phyloP scores from a whole-genome alignment of 176 grass and related monocot genomes.

The Hordeum marinum region DNA sequence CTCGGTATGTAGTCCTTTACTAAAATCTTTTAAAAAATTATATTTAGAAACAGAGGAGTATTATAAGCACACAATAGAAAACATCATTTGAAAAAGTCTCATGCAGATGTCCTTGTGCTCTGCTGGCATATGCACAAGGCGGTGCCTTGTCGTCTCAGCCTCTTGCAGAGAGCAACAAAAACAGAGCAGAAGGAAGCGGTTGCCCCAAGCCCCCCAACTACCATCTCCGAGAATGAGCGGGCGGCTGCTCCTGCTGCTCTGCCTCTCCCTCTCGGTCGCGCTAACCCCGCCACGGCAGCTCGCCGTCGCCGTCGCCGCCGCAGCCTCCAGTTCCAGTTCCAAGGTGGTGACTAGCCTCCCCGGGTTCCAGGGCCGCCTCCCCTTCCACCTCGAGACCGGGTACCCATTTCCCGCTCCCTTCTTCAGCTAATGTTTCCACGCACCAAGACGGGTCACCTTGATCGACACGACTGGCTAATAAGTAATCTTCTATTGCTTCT shows the following conservation, averaged over 20 bases:
- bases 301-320: not conserved
- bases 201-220: too few relatives aligned
- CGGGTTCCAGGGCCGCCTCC: conserved; percentile 42
- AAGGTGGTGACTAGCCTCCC: conserved; percentile 49
- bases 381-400: conserved; percentile 63
- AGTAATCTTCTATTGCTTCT: not conserved
- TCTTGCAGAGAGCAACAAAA: not conserved
- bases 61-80: too few relatives aligned
- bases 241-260: not conserved
- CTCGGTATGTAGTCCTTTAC: too few relatives aligned
- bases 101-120: not conserved
- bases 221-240: not conserved
- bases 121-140: not conserved
- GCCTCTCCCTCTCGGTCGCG: not conserved
- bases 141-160: not conserved
- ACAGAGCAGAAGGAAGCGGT: not conserved
- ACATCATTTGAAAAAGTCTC: not conserved
- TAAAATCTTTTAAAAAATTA: too few relatives aligned
- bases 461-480: not conserved
- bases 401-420: not conserved
- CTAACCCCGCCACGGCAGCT: not conserved
- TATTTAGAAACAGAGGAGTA: too few relatives aligned
- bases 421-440: not conserved
- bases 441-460: not conserved
- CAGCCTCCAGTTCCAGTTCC: not conserved